phyloP scores from a whole-genome alignment of 75 land plant genomes.

The Adiantum capillusveneris region DNA sequence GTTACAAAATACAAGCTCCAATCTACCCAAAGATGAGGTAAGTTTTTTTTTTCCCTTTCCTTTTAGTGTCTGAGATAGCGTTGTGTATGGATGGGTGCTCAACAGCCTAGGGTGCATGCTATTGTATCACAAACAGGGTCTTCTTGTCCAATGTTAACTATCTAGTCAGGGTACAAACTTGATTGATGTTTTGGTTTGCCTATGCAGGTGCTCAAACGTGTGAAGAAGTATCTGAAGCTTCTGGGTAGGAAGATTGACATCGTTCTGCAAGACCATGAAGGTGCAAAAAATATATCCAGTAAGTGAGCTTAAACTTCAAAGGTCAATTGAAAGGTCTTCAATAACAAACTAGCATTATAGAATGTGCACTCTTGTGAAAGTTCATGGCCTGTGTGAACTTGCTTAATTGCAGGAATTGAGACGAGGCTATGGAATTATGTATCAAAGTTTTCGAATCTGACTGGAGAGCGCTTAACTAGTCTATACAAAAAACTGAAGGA shows the following conservation, averaged over 20 bases:
- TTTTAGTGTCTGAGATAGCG: too few relatives aligned
- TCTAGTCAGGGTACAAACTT: too few relatives aligned
- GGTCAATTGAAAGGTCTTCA: too few relatives aligned
- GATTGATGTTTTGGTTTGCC: too few relatives aligned
- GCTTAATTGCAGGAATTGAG: constrained; percentile 60
- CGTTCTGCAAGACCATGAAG: constrained; percentile 63
- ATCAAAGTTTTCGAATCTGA: constrained; percentile 77
- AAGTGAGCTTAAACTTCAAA: constrained; percentile 36
- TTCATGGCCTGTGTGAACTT: not conserved
- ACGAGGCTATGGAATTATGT: constrained; percentile 95
- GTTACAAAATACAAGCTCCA: constrained; percentile 68
- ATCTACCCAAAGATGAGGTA: constrained; percentile 95
- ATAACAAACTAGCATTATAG: constrained; percentile 1
- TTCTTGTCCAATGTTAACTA: too few relatives aligned
- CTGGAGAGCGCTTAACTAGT: constrained; percentile 73
- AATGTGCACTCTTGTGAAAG: too few relatives aligned
- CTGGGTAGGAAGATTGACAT: constrained; percentile 80
- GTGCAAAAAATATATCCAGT: constrained; percentile 61
- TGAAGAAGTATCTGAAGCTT: constrained; percentile 76
- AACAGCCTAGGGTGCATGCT: too few relatives aligned
- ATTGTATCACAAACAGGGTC: too few relatives aligned
- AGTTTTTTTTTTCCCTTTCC: not conserved
- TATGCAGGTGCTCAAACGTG: constrained; percentile 70
- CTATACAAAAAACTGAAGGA: constrained; percentile 81
- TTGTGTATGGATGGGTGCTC: too few relatives aligned